Evolutionary conservation across 805 yeast species (phyloP), one percentile per base, ranked within the genome.

Genomic region (Phaffomyces thermotolerans): DNA sequence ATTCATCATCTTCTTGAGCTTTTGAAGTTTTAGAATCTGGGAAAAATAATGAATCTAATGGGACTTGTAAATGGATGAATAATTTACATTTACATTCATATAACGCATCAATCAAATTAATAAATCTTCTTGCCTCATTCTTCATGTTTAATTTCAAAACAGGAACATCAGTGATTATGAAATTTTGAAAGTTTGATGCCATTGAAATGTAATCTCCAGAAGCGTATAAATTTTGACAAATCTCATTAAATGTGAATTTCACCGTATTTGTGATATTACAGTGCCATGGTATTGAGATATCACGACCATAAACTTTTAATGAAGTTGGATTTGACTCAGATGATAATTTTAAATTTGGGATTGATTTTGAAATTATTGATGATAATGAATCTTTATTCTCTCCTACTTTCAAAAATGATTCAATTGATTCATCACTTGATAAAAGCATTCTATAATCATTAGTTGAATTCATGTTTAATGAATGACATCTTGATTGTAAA

Each of bases 201-300:
- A 83, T 56, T 0, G 87, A 76, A 30, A 83, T 80, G 56, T 79
- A 82, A 56, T 83, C 90, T 4, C 84, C 79, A 0, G 87, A 76
- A 1, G 84, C 82, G 48, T 66, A 73, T 7, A 75, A 61, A 8
- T 78, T 78, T 39, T 65, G 69, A 53, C 87, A 79, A 12, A 83
- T 67, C 38, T 77, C 68, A 7, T 62, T 62, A 48, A 78, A 83
- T 18, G 71, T 73, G 44, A 79, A 68, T 46, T 60, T 67, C 20
- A 78, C 81, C 3, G 65, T 27, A 13, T 43, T 43, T 17, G 46
- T 27, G 10, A 9, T 65, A 49, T 23, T 57, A 24, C 46, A 43
- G 5, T 71, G 68, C 52, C 65, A 54, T 0, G 81, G 80, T 2
- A 82, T 62, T 1, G 46, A 42, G 1, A 81, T 62, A 4, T 56